Percentiles rank a stretch among this genome's conserved stretches.
Evolutionary conservation across 352 stramenopile species (phyloP).

Genomic region (Phytophthora meadii): DNA sequence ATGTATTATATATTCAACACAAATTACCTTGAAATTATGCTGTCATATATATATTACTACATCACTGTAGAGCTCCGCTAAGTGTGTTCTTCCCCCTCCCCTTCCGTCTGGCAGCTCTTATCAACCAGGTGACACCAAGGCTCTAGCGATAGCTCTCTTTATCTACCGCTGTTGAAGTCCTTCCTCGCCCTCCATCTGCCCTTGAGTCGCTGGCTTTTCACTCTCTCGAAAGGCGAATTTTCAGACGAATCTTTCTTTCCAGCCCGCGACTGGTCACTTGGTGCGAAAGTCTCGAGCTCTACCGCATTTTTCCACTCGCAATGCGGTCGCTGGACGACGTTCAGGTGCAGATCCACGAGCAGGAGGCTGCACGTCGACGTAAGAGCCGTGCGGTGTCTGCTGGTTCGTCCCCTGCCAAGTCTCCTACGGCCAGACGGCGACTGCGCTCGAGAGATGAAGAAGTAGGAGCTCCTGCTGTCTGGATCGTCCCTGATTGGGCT

Average conservation of each 20-base stretch:
- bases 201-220: slow-evolving; percentile 13
- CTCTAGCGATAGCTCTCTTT: slow-evolving; percentile 6
- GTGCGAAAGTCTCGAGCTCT: slow-evolving; percentile 2
- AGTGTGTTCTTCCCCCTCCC: neutral
- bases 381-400: neutral
- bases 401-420: slow-evolving; percentile 12
- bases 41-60: too few relatives aligned
- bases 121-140: slow-evolving; percentile 7
- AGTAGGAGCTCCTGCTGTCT: slow-evolving; percentile 61
- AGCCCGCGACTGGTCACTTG: slow-evolving; percentile 25
- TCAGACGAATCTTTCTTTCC: slow-evolving; percentile 22
- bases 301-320: neutral
- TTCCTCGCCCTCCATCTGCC: neutral
- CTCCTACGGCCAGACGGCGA: slow-evolving; percentile 11
- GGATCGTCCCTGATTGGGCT: slow-evolving; percentile 76
- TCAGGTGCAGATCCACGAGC: slow-evolving; percentile 12
- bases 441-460: slow-evolving; percentile 26
- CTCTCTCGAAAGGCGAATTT: slow-evolving; percentile 14
- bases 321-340: slow-evolving; percentile 26
- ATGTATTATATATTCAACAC: too few relatives aligned
- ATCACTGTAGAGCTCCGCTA: neutral
- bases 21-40: too few relatives aligned
- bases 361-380: slow-evolving; percentile 3
- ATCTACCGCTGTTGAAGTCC: neutral
- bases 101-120: slow-evolving; percentile 13